A percentile compares a stretch with the other conserved stretches of the same genome.
These are phyloP conservation scores for Plasmodium gaboni DNA, from an alignment of 169 alveolate species.

Conservation along the genomic window DNA sequence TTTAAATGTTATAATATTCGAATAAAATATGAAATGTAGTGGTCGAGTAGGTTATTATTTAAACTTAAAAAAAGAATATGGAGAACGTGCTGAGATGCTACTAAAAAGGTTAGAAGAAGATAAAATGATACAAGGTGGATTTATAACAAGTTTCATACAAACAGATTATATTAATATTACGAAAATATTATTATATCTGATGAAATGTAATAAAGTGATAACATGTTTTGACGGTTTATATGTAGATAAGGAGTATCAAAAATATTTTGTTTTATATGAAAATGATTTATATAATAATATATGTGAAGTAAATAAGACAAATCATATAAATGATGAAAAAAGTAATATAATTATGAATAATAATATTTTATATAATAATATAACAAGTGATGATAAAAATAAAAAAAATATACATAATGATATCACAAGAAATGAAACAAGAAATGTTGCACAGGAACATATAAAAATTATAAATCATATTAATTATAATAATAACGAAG, in stretches of 20 bases:
- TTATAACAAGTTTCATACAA: conserved; percentile 58
- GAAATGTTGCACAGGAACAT: neutral
- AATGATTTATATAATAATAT: too few relatives aligned
- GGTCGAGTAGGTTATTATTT: conserved; percentile 62
- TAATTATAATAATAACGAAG: neutral
- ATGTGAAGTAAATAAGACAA: too few relatives aligned
- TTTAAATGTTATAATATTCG: neutral
- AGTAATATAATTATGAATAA: neutral
- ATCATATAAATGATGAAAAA: neutral
- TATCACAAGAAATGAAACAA: neutral
- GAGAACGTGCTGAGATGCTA: conserved; percentile 45
- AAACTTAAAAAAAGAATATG: conserved; percentile 66
- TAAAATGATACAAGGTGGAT: conserved; percentile 40
- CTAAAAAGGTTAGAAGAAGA: conserved; percentile 32
- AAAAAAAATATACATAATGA: neutral
- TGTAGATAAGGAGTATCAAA: conserved; percentile 24
- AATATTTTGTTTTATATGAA: conserved; percentile 11
- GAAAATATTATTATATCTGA: conserved; percentile 28
- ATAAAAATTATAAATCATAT: too few relatives aligned
- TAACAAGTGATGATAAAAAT: neutral
- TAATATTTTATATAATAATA: neutral
- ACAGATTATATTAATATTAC: conserved; percentile 33
- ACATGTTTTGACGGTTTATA: conserved; percentile 53
- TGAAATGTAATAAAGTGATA: conserved; percentile 17
- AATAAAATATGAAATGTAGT: conserved; percentile 43